Conservation (phyloP, 225 moss, liverwort and hornwort genomes). For the Thuidium tamariscinum region DNA sequence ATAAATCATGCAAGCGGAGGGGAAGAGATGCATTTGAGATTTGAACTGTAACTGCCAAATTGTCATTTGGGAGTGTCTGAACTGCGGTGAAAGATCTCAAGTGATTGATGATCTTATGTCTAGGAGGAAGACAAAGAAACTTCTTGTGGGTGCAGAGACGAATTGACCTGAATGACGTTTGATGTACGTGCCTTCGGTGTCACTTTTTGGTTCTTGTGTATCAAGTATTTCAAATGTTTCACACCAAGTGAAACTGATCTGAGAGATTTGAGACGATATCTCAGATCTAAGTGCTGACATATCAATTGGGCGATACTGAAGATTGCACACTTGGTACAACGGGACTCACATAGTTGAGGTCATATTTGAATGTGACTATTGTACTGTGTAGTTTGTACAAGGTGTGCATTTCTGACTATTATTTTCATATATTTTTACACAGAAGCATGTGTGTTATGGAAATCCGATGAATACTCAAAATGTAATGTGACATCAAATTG, state of each 20-base stretch:
- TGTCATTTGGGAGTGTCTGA: not conserved
- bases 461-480: no score
- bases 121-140: not conserved
- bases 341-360: not conserved
- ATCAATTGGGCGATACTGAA: not conserved
- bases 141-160: no score
- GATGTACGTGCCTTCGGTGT: not conserved
- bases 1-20: no score
- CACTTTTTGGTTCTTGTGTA: not conserved
- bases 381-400: not conserved
- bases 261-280: no score
- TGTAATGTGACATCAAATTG: not conserved
- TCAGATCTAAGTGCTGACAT: not conserved
- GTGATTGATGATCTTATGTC: no score
- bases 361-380: no score
- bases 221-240: not conserved
- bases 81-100: not conserved
- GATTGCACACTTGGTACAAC: not conserved
- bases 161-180: not conserved
- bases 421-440: not conserved
- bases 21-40: not conserved
- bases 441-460: no score
- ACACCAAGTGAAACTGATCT: not conserved
- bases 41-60: not conserved
- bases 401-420: no score